Evolutionary conservation across 2,329 filamentous ascomycete genomes (phyloP), one percentile per base, ranked within the genome.

Genomic region (Harringtonia lauricola): DNA sequence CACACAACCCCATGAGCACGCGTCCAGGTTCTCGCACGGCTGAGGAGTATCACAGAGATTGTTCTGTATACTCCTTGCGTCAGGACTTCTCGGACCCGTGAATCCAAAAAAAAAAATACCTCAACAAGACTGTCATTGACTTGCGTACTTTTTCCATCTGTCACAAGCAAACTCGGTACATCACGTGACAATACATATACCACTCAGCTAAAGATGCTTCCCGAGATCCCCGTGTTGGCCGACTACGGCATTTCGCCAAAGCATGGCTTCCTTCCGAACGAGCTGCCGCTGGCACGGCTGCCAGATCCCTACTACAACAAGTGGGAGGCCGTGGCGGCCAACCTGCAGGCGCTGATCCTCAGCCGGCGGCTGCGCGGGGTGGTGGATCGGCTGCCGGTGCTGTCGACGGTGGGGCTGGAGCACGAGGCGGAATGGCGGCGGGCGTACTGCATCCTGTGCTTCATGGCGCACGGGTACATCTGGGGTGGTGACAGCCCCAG

Each of bases 381-480:
- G 47, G 76, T 96, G 47, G 82, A 95, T 53, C 71, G 74, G 36
- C 73, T 98, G 47, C 88, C 90, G 8, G 71, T 94, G 43, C 77
- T 98, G 49, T 87, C 85, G 42, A 94, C 89, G 38, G 72, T 79
- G 51, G 80, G 85, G 57, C 79, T 98, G 55, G 76, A 83, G 62
- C 80, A 84, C 51, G 86, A 90, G 55, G 74, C 83, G 47, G 88
- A 98, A 72, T 96, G 90, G 92, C 80, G 87, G 56, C 77, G 92
- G 56, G 92, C 92, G 49, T 96, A 96, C 66, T 83, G 84, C 47
- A 72, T 95, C 43, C 72, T 98, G 45, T 83, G 80, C 47, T 95
- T 96, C 65, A 87, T 96, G 64, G 76, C 88, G 30, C 90, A 98
- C 66, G 85, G 82, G 52, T 98, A 96, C 66, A 86, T 98, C 58